Conservation (phyloP, 768 basidiomycete genomes). For the Lentinula guzmanii region DNA sequence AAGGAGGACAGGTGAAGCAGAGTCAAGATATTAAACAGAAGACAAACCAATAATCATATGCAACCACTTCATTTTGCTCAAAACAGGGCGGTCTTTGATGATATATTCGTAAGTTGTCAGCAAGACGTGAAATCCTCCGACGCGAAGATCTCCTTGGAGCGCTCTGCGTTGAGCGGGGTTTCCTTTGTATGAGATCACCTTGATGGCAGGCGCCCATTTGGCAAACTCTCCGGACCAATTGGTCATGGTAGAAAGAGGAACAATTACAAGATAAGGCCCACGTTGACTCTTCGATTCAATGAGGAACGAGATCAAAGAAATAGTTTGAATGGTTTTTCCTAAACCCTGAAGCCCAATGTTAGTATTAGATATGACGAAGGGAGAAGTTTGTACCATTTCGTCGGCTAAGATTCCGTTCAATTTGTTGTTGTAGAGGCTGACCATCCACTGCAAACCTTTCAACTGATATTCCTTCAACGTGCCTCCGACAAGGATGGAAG, state of each 20-base stretch:
- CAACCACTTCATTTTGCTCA: constrained; percentile 91
- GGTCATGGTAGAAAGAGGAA: constrained; percentile 93
- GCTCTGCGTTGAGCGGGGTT: constrained; percentile 78
- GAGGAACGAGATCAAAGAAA: constrained; percentile 91
- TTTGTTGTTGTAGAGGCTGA: constrained; percentile 93
- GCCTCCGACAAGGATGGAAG: constrained; percentile 73
- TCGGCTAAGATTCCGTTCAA: constrained; percentile 94
- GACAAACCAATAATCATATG: constrained; percentile 92
- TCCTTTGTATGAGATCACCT: constrained; percentile 83
- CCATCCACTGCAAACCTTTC: constrained; percentile 98
- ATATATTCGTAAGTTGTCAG: constrained; percentile 97
- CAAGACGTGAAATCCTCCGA: constrained; percentile 84
- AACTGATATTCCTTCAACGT: constrained; percentile 93
- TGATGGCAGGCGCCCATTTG: constrained; percentile 91
- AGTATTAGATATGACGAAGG: constrained; percentile 9
- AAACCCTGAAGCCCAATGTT: constrained; percentile 56
- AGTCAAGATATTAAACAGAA: not conserved
- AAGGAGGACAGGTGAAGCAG: not conserved
- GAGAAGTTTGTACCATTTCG: constrained; percentile 64
- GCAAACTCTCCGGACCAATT: constrained; percentile 97
- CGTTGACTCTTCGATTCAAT: constrained; percentile 86
- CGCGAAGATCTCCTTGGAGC: constrained; percentile 70
- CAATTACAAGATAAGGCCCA: constrained; percentile 95
- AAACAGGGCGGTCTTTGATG: constrained; percentile 89
- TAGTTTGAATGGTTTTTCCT: constrained; percentile 92